A percentile compares a stretch with the other conserved stretches of the same genome.
phyloP scores from a whole-genome alignment of 768 basidiomycete species.

The Macrocybe gigantea region DNA sequence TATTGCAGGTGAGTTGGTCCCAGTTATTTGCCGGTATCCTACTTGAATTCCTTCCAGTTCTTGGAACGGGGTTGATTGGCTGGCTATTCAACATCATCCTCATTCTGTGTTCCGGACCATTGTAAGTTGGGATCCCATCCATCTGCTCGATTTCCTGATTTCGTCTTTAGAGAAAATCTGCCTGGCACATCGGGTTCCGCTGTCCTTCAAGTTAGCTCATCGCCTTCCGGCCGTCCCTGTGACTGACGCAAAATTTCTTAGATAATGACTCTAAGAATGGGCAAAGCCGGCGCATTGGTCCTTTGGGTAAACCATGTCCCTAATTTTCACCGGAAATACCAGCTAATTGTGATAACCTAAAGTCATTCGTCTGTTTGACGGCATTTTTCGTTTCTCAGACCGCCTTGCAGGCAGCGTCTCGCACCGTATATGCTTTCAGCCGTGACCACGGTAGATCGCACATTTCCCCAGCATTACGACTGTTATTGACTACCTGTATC shows the following conservation, averaged over 20 bases:
- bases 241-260: constrained; percentile 17
- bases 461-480: background rate
- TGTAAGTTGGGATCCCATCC: constrained; percentile 33
- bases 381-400: constrained; percentile 85
- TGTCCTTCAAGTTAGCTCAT: constrained; percentile 49
- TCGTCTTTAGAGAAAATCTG: constrained; percentile 43
- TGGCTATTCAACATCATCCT: constrained; percentile 87
- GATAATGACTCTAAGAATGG: constrained; percentile 75
- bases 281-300: constrained; percentile 67
- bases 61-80: constrained; percentile 73
- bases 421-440: constrained; percentile 82
- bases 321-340: background rate
- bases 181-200: constrained; percentile 69
- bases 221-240: background rate
- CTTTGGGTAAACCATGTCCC: constrained; percentile 52
- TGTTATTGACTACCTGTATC: background rate
- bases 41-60: constrained; percentile 30
- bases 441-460: constrained; percentile 57
- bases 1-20: constrained; percentile 13
- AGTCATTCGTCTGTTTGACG: constrained; percentile 75
- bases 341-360: background rate
- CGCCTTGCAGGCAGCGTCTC: constrained; percentile 76
- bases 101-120: constrained; percentile 75
- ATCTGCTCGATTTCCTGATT: background rate
- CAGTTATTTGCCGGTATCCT: background rate